A percentile compares a stretch with the other conserved stretches of the same genome.
Conservation (phyloP, 225 moss, liverwort and hornwort species). For the Pseudoscleropodium purum region DNA sequence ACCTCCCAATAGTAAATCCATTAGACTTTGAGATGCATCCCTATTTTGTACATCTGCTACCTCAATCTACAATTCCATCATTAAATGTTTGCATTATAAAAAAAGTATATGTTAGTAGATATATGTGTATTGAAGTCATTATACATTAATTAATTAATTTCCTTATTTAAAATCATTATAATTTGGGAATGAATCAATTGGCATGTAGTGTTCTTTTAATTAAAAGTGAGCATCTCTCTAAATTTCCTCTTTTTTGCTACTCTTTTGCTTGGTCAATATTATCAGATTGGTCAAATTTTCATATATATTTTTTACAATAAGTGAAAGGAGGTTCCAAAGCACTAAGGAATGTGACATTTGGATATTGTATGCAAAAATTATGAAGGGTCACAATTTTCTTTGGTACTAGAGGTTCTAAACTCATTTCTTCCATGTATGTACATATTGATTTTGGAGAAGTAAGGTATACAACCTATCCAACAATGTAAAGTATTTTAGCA, state of each 20-base stretch:
- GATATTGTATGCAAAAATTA: rapidly evolving
- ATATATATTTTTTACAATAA: neutral
- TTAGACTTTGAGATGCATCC: neutral
- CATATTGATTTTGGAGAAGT: neutral
- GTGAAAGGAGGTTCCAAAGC: neutral
- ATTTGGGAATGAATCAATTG: neutral
- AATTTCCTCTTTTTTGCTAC: neutral
- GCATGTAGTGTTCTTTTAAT: neutral
- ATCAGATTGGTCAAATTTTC: neutral
- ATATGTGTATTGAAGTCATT: no score
- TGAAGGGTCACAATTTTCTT: neutral
- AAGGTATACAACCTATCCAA: no score
- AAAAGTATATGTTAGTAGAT: neutral
- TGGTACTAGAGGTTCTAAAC: neutral
- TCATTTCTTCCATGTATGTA: neutral
- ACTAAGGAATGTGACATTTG: no score
- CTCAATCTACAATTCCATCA: neutral
- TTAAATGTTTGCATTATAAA: neutral
- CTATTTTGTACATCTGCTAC: neutral
- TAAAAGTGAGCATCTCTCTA: neutral
- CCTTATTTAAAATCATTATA: neutral
- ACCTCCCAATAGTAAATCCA: neutral
- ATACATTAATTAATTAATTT: neutral
- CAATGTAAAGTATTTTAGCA: no score
- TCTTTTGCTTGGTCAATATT: neutral